Conservation (phyloP, 2,329 filamentous ascomycete genomes). For the Lasiodiplodia theobromae region DNA sequence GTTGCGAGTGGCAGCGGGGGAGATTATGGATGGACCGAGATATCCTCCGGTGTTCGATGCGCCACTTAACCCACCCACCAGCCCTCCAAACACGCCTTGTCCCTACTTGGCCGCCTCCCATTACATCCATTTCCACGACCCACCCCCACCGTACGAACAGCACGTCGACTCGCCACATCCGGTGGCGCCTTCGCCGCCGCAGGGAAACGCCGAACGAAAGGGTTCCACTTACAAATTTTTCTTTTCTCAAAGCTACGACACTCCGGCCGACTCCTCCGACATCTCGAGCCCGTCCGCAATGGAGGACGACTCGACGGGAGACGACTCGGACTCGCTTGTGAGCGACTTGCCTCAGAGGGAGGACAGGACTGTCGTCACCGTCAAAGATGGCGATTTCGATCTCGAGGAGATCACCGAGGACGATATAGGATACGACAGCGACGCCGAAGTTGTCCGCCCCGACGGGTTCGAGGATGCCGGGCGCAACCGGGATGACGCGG, state of each 20-base stretch:
- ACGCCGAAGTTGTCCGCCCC: conserved; percentile 53
- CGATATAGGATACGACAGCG: conserved; percentile 46
- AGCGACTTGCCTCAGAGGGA: conserved; percentile 34
- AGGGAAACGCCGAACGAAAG: conserved; percentile 47
- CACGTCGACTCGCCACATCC: conserved; percentile 40
- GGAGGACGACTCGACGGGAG: conserved; percentile 41
- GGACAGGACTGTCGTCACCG: conserved; percentile 30
- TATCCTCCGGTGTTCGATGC: conserved; percentile 38
- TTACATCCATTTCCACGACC: conserved; percentile 36
- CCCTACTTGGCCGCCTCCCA: conserved; percentile 30
- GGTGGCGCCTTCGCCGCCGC: conserved; percentile 43
- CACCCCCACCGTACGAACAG: conserved; percentile 45
- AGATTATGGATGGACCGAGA: conserved; percentile 43
- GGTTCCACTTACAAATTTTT: conserved; percentile 45
- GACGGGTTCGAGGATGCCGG: conserved; percentile 52
- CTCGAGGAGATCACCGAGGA: conserved; percentile 52
- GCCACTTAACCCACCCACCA: conserved; percentile 43
- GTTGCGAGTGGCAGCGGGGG: background rate
- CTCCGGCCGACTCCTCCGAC: conserved; percentile 46
- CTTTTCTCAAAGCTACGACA: conserved; percentile 46
- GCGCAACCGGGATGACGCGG: conserved; percentile 40
- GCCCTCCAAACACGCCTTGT: conserved; percentile 47
- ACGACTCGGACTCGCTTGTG: conserved; percentile 35
- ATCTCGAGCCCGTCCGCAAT: conserved; percentile 45
- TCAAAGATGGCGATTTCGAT: conserved; percentile 46